These are phyloP conservation scores for Exophiala mesophila DNA, from an alignment of 2,329 filamentous ascomycete genomes.

Conservation along the genomic window DNA sequence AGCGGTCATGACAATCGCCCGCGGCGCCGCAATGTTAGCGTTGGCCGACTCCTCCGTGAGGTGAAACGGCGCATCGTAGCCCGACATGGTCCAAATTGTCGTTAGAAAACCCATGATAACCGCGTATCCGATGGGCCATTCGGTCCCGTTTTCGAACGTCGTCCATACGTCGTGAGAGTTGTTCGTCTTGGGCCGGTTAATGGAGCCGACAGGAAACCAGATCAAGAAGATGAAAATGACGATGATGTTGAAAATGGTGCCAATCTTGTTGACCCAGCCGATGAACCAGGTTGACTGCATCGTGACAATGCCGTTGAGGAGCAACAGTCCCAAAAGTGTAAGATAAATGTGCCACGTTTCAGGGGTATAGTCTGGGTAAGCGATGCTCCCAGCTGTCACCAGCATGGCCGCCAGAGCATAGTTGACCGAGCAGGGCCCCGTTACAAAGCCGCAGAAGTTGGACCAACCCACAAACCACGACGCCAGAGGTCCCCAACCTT, in stretches of 20 bases:
- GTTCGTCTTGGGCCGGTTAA: constrained; percentile 32
- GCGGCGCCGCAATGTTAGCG: constrained; percentile 30
- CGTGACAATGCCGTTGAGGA: constrained; percentile 31
- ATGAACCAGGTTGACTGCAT: constrained; percentile 35
- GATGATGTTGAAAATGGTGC: constrained; percentile 30
- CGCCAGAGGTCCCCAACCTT: constrained; percentile 25
- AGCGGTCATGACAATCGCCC: constrained; percentile 32
- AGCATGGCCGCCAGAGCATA: constrained; percentile 35
- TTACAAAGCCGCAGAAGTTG: constrained; percentile 31
- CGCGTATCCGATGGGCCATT: constrained; percentile 31
- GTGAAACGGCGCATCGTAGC: constrained; percentile 33
- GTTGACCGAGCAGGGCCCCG: constrained; percentile 32
- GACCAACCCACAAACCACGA: constrained; percentile 31
- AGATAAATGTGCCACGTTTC: constrained; percentile 35
- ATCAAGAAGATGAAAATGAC: constrained; percentile 34
- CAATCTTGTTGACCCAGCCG: constrained; percentile 33
- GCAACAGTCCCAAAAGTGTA: constrained; percentile 29
- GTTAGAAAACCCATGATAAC: constrained; percentile 41
- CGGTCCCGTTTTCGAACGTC: constrained; percentile 28
- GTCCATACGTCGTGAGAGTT: constrained; percentile 31
- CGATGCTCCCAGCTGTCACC: constrained; percentile 32
- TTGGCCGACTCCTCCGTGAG: constrained; percentile 33
- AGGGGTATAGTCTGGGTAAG: constrained; percentile 30
- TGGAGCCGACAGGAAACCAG: constrained; percentile 33
- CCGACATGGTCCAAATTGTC: constrained; percentile 32